Base-by-base conservation (phyloP, 352 stramenopile species). In the Plasmopara viticola region DNA sequence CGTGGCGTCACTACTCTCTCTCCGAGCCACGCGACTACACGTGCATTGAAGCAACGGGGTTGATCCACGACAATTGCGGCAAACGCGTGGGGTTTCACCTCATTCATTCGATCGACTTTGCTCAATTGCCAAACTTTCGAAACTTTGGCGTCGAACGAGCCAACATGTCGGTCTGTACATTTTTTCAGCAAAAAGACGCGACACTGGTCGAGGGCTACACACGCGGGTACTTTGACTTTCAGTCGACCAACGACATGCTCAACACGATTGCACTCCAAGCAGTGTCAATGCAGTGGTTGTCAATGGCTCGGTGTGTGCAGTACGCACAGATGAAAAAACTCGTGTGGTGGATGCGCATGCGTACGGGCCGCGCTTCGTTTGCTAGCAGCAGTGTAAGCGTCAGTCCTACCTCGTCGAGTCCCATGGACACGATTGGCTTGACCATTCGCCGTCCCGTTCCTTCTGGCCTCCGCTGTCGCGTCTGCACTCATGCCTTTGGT, bases 41-140 rank as follows among this genome's bases (percentile, higher is more conserved):
- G 4, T 84, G 66, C 34, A 66, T 86, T 13, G 72, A 86, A 51
- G 65, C 70, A 20, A 77, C 64, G 13, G 74, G 74, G 3, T 35
- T 86, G 40, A 54, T 72, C 4, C 41, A 53, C 0, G 66, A 77
- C 14, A 46, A 68, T 20, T 58, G 56, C 0, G 68, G 68, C 13
- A 70, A 86, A 15, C 56, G 59, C 15, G 61, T 86, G 14, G 74
- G 74, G 0, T 86, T 73, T 53, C 74, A 86, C 29, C 58, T 86
- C 20, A 53, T 80, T 34, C 74, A 86, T 60, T 82, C 70, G 56
- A 58, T 86, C 4, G 66, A 68, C 2, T 83, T 86, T 31, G 57
- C 57, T 2, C 56, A 79, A 40, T 73, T 78, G 6, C 63, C 62
- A 1, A 18, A 53, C 10, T 76, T 77, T 38, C 43, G 52, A 4